Evolutionary conservation across 805 yeast species (phyloP), one percentile per base, ranked within the genome.

Genomic region (Lachancea quebecensis): DNA sequence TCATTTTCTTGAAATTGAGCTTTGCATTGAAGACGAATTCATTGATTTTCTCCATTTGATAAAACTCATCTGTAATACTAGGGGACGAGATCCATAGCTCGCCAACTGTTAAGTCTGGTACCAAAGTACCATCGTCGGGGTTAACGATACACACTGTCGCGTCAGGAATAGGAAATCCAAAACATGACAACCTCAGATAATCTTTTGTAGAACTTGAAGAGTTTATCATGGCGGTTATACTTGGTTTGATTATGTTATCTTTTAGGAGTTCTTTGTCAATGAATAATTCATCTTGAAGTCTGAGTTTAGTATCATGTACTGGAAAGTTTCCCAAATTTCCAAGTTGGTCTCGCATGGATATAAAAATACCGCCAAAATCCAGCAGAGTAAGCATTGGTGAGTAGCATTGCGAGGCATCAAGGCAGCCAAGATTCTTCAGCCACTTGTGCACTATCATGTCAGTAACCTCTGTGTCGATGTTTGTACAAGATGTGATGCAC

Each of bases 71-170:
- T 2, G 95, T 82, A 6, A 93, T 66, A 49, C 95, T 85, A 1
- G 91, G 91, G 36, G 95, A 83, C 56, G 90, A 96, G n/a, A 93
- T 85, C 98, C 98, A 93, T 30, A 93, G 82, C 63, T 93, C 99
- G 25, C 99, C 99, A 12, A 93, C 86, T 50, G 84, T 87, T 57
- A 85, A 77, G 39, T 75, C 82, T 2, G 81, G 79, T 4, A 87
- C 85, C 14, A 93, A 67, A 2, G 81, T 70, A 32, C 82, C 75
- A 47, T 91, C 87, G 49, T 93, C 98, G 0, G 98, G 98, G 59
- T 95, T 89, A 0, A 93, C 98, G 27, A 93, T 78, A 0, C 97
- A 97, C 29, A 91, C 62, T 0, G 95, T 86, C 0, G 97, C 91
- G 67, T 91, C 96, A 0, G 97, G 96, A 1, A 93, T 64, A 1